Evolutionary conservation across 768 basidiomycete species (phyloP), one percentile per base, ranked within the genome.

Genomic region (Phaffia australis): DNA sequence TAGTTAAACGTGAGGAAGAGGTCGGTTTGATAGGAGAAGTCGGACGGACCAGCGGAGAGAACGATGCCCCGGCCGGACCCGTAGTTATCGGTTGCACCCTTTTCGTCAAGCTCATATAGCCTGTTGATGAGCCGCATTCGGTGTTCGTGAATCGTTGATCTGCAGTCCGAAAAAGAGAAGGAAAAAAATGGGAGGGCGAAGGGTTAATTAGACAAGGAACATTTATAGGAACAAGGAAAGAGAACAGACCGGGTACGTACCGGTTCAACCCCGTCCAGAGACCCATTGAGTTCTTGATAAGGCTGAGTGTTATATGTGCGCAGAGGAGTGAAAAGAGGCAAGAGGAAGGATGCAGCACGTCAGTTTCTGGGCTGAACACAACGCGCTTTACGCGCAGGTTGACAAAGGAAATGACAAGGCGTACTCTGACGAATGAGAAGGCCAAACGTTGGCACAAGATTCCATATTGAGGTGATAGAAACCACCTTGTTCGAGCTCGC

Each of bases 41-140:
- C 35, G 32, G 27, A 1, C 25, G 9, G 57, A 2, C 79, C 79
- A n/a, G 79, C 79, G 11, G 79, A 78, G 72, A 79, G 77, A 16
- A 80, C 78, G 42, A 80, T 75, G 0, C 79, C 78, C 35, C 78
- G 57, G 1, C 75, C 75, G 54, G 70, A 57, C 4, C 75, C 75
- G 50, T 71, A 73, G 1, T 72, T 56, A 21, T 61, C 52, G n/a
- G 59, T 65, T n/a, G 66, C 52, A 32, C 69, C 68, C 29, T 60
- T 50, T 27, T 49, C 70, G 0, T 73, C 55, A 6, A 73, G 71
- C n/a, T 68, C 63, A 35, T 71, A 71, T 68, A 76, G 71, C 58
- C 73, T 70, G 46, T 73, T 66, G 52, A 76, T 74, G 55, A 76
- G 56, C 16, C 69, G 68, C 69, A 70, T 73, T n/a, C 75, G 70